phyloP scores from a whole-genome alignment of 805 yeast species.

The Wickerhamomyces ciferrii region DNA sequence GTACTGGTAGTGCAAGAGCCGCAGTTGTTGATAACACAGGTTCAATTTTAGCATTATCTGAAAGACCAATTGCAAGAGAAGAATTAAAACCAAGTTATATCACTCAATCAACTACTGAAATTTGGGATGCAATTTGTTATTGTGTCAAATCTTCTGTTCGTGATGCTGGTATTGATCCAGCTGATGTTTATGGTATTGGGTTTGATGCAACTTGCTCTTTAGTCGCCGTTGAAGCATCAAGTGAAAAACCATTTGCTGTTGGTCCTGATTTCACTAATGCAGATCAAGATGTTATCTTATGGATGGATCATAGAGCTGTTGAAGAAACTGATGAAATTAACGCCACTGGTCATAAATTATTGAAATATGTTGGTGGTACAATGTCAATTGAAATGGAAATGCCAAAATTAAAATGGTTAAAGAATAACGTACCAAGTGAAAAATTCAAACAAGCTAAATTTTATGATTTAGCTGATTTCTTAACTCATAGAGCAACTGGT shows the following conservation, averaged over 20 bases:
- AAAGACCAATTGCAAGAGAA: conserved; percentile 73
- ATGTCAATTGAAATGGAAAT: conserved; percentile 99
- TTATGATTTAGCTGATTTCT: conserved; percentile 87
- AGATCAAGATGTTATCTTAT: conserved; percentile 79
- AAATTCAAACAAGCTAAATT: conserved; percentile 63
- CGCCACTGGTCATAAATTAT: conserved; percentile 68
- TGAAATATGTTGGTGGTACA: conserved; percentile 92
- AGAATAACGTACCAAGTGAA: conserved; percentile 67
- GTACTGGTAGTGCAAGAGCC: conserved; percentile 98
- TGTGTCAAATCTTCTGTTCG: conserved; percentile 73
- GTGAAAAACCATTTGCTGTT: conserved; percentile 73
- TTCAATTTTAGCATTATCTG: conserved; percentile 71
- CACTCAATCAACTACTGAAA: conserved; percentile 86
- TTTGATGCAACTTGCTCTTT: conserved; percentile 97
- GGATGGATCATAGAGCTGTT: conserved; percentile 98
- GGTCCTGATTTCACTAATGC: conserved; percentile 82
- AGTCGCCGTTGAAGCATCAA: conserved; percentile 65
- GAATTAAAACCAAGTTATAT: conserved; percentile 68
- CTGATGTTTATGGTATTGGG: conserved; percentile 77
- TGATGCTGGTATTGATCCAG: conserved; percentile 69
- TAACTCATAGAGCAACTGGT: conserved; percentile 89
- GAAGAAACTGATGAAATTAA: conserved; percentile 78
- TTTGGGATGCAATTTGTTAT: conserved; percentile 83
- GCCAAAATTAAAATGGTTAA: conserved; percentile 96
- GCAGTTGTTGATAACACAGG: conserved; percentile 84